Conservation (phyloP, 441 rosid species). For the Syzygium malaccense region DNA sequence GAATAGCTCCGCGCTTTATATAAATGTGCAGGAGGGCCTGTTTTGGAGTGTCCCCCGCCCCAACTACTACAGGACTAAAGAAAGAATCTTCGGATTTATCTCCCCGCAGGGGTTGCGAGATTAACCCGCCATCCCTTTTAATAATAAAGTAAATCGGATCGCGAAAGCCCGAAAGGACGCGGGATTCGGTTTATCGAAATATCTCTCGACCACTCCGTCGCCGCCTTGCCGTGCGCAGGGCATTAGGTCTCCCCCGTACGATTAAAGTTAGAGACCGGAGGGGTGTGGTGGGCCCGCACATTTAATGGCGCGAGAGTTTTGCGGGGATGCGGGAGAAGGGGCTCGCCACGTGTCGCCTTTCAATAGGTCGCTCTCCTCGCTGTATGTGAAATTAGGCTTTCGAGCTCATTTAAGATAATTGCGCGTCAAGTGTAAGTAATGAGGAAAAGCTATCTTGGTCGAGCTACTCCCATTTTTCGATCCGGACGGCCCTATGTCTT, state of each 20-base stretch:
- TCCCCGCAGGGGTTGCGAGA: neutral
- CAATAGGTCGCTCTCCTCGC: neutral
- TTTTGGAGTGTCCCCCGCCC: too few relatives aligned
- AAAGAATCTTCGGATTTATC: neutral
- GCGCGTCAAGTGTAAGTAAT: rapidly evolving
- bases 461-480: neutral
- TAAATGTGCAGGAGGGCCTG: neutral
- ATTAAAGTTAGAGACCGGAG: too few relatives aligned
- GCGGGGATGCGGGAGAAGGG: neutral
- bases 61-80: neutral
- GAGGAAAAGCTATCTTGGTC: neutral
- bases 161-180: neutral
- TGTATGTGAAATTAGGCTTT: neutral
- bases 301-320: neutral
- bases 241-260: neutral
- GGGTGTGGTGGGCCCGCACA: rapidly evolving
- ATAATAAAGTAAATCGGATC: neutral
- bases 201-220: neutral
- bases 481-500: neutral
- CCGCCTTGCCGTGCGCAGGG: neutral
- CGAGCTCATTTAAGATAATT: neutral
- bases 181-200: neutral
- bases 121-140: neutral
- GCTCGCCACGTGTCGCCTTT: neutral
- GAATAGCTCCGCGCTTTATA: neutral